These are phyloP conservation scores for Tubosaeta sp. DNA, from an alignment of 768 basidiomycete genomes.

Conservation along the genomic window DNA sequence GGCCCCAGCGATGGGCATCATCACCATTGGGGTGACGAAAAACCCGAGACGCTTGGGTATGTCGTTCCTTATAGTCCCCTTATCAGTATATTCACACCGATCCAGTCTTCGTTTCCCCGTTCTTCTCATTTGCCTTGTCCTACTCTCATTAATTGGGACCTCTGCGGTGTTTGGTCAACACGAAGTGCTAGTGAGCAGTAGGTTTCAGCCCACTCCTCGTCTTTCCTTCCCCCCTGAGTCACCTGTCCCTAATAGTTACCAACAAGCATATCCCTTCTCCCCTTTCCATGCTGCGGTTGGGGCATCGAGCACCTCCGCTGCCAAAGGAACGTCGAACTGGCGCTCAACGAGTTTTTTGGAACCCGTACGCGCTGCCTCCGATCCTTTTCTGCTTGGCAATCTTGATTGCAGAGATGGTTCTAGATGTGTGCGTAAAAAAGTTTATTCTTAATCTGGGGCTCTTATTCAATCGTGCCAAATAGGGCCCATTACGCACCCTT, in stretches of 20 bases:
- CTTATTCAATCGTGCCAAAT: background rate
- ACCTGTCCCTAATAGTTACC: conserved; percentile 40
- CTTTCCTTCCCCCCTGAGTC: conserved; percentile 1
- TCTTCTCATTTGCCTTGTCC: conserved; percentile 48
- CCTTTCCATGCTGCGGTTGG: conserved; percentile 39
- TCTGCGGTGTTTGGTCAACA: conserved; percentile 61
- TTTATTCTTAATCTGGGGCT: background rate
- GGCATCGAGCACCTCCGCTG: conserved; percentile 6
- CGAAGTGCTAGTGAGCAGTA: conserved; percentile 59
- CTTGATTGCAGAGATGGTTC: conserved; percentile 45
- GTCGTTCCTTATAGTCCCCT: conserved; percentile 12
- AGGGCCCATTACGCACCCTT: conserved; percentile 55
- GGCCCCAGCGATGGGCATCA: conserved; percentile 41
- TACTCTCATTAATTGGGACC: conserved; percentile 54
- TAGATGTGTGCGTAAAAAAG: conserved; percentile 52
- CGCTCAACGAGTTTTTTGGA: conserved; percentile 45
- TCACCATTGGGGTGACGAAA: conserved; percentile 66
- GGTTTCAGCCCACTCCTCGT: conserved; percentile 22
- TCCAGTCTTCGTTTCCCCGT: conserved; percentile 65
- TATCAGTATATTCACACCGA: background rate
- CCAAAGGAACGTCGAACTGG: conserved; percentile 9
- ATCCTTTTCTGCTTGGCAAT: conserved; percentile 54
- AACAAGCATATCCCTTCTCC: conserved; percentile 60
- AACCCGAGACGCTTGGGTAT: conserved; percentile 38
- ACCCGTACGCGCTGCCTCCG: conserved; percentile 72